Evolutionary conservation across 495 filamentous ascomycete genomes (phyloP).

Genomic region (Penicillium parvum): DNA sequence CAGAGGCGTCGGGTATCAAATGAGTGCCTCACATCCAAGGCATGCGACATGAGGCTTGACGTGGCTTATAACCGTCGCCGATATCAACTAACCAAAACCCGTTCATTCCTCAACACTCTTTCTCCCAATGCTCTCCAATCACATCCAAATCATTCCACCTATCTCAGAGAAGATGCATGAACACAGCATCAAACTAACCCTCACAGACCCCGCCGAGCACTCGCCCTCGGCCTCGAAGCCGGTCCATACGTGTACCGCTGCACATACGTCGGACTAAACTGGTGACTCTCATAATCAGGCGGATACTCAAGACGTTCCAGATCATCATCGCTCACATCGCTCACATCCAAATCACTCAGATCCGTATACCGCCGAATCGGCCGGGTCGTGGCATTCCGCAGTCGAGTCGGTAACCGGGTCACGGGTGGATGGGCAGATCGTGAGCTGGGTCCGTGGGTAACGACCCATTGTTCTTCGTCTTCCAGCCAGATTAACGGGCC

Average conservation of each 20-base stretch:
- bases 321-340: not conserved
- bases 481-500: conserved; percentile 10
- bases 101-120: not conserved
- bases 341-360: not conserved
- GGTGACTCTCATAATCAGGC: conserved; percentile 18
- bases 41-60: not conserved
- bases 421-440: not conserved
- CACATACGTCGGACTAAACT: conserved; percentile 8
- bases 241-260: conserved; percentile 4
- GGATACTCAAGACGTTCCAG: not conserved
- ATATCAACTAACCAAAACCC: not conserved
- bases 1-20: too few relatives aligned
- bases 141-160: not conserved
- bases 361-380: not conserved
- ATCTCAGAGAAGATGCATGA: too few relatives aligned
- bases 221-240: conserved; percentile 2
- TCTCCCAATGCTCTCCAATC: not conserved
- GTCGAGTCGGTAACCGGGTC: not conserved
- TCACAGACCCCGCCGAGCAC: conserved; percentile 3
- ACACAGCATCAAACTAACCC: not conserved
- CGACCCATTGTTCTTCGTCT: conserved; percentile 9
- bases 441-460: not conserved
- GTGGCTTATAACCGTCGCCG: too few relatives aligned
- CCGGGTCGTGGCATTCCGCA: not conserved
- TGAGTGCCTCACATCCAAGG: conserved; percentile 13